A percentile compares a stretch with the other conserved stretches of the same genome.
Conservation (phyloP, 176 grass and related monocot species). For the Pontederia crassipes region DNA sequence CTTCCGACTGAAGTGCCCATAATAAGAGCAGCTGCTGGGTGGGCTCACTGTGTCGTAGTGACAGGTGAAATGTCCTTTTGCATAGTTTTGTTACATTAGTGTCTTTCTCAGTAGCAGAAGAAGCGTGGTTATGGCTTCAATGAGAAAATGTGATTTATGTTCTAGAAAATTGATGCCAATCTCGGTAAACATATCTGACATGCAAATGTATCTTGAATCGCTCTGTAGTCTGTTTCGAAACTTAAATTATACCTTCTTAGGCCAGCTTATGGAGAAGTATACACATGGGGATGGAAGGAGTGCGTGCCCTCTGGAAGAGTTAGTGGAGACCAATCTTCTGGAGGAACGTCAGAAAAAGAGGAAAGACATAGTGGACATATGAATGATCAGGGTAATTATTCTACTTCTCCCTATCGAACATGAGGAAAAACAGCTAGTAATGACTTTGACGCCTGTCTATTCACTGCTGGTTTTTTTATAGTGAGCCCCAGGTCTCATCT, state of each 20-base stretch:
- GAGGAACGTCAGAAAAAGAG: slow-evolving; percentile 64
- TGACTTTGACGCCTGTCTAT: slow-evolving; percentile 30
- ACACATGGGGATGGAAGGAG: slow-evolving; percentile 99
- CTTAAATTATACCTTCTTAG: slow-evolving; percentile 17
- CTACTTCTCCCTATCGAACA: slow-evolving; percentile 6
- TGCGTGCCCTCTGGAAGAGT: slow-evolving; percentile 83
- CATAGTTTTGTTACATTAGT: background rate
- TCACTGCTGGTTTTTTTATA: slow-evolving; percentile 47
- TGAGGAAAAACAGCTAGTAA: slow-evolving; percentile 1
- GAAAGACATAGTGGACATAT: slow-evolving; percentile 34
- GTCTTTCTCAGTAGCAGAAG: too few species aligned
- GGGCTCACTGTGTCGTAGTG: slow-evolving; percentile 89
- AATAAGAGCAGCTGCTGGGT: slow-evolving; percentile 74
- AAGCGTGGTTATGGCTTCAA: too few species aligned
- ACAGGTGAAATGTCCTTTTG: slow-evolving; percentile 41
- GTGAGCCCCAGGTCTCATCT: slow-evolving; percentile 83
- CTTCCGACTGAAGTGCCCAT: slow-evolving; percentile 65
- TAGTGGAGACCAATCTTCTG: slow-evolving; percentile 37
- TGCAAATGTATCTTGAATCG: background rate
- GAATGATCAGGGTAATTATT: slow-evolving; percentile 60
- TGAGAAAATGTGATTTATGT: too few species aligned
- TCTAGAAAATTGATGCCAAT: too few species aligned
- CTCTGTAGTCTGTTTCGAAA: slow-evolving; percentile 8
- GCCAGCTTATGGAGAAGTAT: slow-evolving; percentile 80
- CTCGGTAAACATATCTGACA: too few species aligned